phyloP scores from a whole-genome alignment of 2,329 filamentous ascomycete genomes.

The Raffaelea arxii region DNA sequence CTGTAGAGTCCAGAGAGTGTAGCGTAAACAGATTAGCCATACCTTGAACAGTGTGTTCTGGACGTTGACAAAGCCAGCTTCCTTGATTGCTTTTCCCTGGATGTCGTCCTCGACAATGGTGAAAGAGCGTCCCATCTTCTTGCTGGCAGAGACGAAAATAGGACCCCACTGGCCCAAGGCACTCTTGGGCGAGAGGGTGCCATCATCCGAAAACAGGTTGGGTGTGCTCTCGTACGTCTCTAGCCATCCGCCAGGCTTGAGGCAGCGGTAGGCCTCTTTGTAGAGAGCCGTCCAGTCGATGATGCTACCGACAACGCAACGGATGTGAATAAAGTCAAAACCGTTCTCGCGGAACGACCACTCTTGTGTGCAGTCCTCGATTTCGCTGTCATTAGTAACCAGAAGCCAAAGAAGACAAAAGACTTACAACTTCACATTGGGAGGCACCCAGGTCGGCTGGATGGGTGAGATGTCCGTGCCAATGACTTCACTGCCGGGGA shows the following conservation, averaged over 20 bases:
- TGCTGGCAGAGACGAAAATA: constrained; percentile 29
- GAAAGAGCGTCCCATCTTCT: constrained; percentile 16
- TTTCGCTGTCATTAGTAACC: constrained; percentile 23
- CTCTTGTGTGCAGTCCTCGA: constrained; percentile 49
- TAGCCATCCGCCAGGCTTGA: constrained; percentile 39
- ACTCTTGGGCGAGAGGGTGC: constrained; percentile 13
- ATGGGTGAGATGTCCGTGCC: too few relatives aligned
- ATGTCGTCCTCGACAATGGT: constrained; percentile 7
- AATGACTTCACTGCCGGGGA: too few relatives aligned
- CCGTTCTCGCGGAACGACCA: constrained; percentile 34
- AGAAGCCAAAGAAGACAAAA: too few relatives aligned
- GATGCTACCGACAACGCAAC: constrained; percentile 42
- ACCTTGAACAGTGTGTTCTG: constrained; percentile 35
- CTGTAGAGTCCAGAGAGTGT: too few relatives aligned
- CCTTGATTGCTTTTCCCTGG: constrained; percentile 7
- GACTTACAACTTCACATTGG: too few relatives aligned
- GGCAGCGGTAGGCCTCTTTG: constrained; percentile 34
- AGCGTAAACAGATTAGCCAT: too few relatives aligned
- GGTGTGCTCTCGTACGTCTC: constrained; percentile 15
- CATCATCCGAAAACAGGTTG: constrained; percentile 17
- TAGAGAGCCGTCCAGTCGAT: constrained; percentile 41
- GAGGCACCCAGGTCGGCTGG: too few relatives aligned
- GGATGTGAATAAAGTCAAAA: constrained; percentile 51
- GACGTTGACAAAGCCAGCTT: constrained; percentile 9
- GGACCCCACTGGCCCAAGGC: constrained; percentile 15